Conservation (phyloP, 106 monocot genomes). For the Acorus gramineus region DNA sequence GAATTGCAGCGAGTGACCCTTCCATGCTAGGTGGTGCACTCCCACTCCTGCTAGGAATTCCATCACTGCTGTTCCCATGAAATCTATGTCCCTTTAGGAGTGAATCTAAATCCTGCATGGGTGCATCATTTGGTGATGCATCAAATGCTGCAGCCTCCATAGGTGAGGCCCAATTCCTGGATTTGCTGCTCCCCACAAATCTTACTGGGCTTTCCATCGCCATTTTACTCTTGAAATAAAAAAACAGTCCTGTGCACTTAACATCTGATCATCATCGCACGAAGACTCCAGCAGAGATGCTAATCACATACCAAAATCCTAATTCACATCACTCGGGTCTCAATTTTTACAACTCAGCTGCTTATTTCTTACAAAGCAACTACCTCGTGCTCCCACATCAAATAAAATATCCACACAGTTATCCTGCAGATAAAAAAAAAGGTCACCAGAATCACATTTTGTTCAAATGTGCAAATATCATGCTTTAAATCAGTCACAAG, state of each 20-base stretch:
- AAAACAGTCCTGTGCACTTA: too few species aligned
- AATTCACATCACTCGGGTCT: background rate
- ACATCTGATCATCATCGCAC: too few species aligned
- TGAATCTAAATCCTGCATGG: slow-evolving; percentile 41
- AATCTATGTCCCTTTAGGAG: slow-evolving; percentile 29
- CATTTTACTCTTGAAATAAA: slow-evolving; percentile 23
- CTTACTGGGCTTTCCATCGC: slow-evolving; percentile 70
- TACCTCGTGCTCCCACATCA: background rate
- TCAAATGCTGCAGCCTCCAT: slow-evolving; percentile 26
- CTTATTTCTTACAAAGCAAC: slow-evolving; percentile 2
- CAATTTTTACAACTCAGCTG: slow-evolving; percentile 2
- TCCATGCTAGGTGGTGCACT: slow-evolving; percentile 96
- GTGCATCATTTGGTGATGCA: slow-evolving; percentile 21
- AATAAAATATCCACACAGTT: too few species aligned
- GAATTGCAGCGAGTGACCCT: slow-evolving; percentile 55
- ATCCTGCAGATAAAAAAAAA: too few species aligned
- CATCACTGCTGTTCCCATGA: slow-evolving; percentile 21
- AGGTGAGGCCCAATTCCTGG: slow-evolving; percentile 38
- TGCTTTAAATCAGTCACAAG: too few species aligned
- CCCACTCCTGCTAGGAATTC: slow-evolving; percentile 70
- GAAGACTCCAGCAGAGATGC: too few species aligned
- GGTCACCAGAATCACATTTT: too few species aligned
- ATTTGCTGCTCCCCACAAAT: slow-evolving; percentile 27
- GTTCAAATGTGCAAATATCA: too few species aligned
- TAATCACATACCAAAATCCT: too few species aligned